Percentiles rank a stretch among this genome's conserved stretches.
These are phyloP conservation scores for Paspalum vaginatum DNA, from an alignment of 176 grass and related monocot genomes.

Conservation along the genomic window DNA sequence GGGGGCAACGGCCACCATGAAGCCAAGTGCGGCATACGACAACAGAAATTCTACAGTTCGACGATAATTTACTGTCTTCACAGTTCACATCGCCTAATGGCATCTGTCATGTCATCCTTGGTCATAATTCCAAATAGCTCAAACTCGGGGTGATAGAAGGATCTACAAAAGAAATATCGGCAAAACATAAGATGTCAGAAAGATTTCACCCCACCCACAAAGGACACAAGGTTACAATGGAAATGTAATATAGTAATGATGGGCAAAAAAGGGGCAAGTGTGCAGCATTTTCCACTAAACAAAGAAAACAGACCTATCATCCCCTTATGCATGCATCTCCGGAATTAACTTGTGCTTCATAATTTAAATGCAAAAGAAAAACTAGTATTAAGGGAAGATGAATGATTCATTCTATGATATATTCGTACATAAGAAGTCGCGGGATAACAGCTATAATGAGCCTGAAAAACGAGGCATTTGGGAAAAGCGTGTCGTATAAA, in stretches of 20 bases:
- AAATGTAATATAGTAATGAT: not conserved
- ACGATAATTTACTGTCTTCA: conserved; percentile 28
- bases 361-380: not conserved
- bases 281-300: conserved; percentile 18
- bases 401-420: conserved; percentile 10
- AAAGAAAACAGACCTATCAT: not conserved
- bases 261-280: not conserved
- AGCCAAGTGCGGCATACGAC: not conserved
- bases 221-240: not conserved
- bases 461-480: not conserved
- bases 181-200: not conserved
- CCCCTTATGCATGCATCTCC: not conserved
- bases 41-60: not conserved
- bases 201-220: not conserved
- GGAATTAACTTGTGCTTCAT: not conserved
- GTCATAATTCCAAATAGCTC: not conserved
- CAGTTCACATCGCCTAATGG: not conserved
- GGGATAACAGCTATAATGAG: not conserved
- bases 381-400: not conserved
- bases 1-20: conserved; percentile 25
- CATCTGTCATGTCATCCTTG: not conserved
- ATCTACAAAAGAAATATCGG: conserved; percentile 22
- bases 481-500: not conserved
- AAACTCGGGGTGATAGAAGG: conserved; percentile 6
- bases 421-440: too few relatives aligned